Conservation (phyloP, 202 grass and related monocot species). For the Tripidium arundinaceum region DNA sequence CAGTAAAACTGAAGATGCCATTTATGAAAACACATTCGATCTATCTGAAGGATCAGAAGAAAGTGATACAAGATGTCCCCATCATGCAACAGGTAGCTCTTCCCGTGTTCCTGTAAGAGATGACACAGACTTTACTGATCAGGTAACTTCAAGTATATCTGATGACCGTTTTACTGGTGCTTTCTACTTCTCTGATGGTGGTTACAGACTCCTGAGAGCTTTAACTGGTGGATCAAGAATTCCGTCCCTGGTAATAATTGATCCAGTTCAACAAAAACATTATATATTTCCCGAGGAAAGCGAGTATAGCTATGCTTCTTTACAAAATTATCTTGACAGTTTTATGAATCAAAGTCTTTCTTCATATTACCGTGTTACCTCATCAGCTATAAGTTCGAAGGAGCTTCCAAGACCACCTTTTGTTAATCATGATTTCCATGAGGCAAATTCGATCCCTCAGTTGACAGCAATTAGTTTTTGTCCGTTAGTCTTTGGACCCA, state of each 20-base stretch:
- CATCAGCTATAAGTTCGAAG: constrained; percentile 41
- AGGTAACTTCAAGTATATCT: constrained; percentile 29
- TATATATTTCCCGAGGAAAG: constrained; percentile 64
- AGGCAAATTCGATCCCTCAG: constrained; percentile 74
- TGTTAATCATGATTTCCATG: constrained; percentile 81
- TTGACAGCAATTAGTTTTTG: constrained; percentile 67
- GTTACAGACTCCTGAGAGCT: constrained; percentile 62
- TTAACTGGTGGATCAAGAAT: constrained; percentile 76
- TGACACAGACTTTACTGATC: constrained; percentile 8
- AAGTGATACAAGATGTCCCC: constrained; percentile 29
- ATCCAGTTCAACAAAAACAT: constrained; percentile 66
- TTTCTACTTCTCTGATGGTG: constrained; percentile 81
- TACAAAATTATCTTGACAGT: constrained; percentile 69
- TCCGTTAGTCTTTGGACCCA: constrained; percentile 59
- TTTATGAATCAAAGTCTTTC: constrained; percentile 70
- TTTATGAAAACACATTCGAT: constrained; percentile 40
- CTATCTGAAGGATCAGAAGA: constrained; percentile 29
- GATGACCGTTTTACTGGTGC: constrained; percentile 53
- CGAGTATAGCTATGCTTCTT: constrained; percentile 52
- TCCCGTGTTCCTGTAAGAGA: constrained; percentile 19
- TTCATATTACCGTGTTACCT: constrained; percentile 52
- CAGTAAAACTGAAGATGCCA: constrained; percentile 25
- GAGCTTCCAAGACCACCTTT: constrained; percentile 81
- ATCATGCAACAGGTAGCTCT: constrained; percentile 33
- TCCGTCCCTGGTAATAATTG: constrained; percentile 85